Evolutionary conservation across 306 rosid species (phyloP), one percentile per base, ranked within the genome.

Genomic region (Fragaria nilgerrensis): DNA sequence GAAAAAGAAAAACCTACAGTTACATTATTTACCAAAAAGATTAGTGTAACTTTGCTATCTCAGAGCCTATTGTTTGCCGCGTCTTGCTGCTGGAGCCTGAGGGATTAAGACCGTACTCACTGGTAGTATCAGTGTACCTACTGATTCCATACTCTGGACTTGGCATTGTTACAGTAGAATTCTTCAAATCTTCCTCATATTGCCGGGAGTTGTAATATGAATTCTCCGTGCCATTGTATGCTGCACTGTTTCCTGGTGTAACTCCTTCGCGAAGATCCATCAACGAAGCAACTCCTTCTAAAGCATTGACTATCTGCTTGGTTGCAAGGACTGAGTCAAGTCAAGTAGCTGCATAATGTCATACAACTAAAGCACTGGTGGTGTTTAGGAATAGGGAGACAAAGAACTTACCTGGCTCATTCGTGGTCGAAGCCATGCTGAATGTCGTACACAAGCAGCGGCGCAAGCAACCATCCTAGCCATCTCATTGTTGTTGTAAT

Each of bases 251-350:
- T 66, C 77, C 79, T 2, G 77, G 79, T 49, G 37, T 76, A 67
- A 58, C 62, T 58, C 78, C 85, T 67, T 82, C 75, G 22, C 37
- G 79, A 81, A 85, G 83, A 72, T 85, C 82, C 22, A 59, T 49
- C 13, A 79, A 81, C 29, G 90, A 84, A 79, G 86, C 48, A 55
- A 77, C 69, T 73, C 90, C 89, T 79, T 86, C 90, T 78, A 89
- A 79, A 29, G 87, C 82, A n/a, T 85, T 85, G 78, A 74, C 90
- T 44, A 84, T 73, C 89, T 84, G 84, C 76, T 67, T 16, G 39
- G 43, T 70, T 58, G 47, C 20, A 59, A 36, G 45, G 68, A 73
- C 27, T 47, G 37, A 25, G 19, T 78, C 49, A 37, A 45, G 45
- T 78, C 37, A 37, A 55, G 39, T 76, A 11, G 48, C 34, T 41